Conservation (phyloP, 768 basidiomycete genomes). For the Boletus bicolor region DNA sequence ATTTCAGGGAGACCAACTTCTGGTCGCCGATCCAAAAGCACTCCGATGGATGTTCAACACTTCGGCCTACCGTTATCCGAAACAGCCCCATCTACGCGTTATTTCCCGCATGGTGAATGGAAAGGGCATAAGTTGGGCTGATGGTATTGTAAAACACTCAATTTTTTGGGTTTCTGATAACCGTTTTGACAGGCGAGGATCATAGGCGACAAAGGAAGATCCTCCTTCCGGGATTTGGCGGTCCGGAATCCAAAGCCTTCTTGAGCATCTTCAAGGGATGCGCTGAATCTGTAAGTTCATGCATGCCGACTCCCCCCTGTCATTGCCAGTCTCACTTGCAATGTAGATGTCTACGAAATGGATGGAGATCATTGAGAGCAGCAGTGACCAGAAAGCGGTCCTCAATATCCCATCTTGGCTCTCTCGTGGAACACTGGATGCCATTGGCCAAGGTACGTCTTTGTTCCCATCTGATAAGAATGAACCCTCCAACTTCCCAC, state of each 20-base stretch:
- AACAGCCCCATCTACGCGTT: constrained; percentile 28
- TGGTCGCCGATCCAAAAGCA: constrained; percentile 49
- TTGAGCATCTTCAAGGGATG: constrained; percentile 46
- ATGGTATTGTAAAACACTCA: constrained; percentile 28
- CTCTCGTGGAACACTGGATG: constrained; percentile 47
- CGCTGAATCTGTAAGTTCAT: constrained; percentile 22
- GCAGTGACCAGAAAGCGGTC: constrained; percentile 8
- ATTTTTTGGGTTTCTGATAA: constrained; percentile 10
- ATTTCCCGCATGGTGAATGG: constrained; percentile 26
- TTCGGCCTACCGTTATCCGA: constrained; percentile 42
- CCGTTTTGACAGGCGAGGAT: constrained; percentile 30
- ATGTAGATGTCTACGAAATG: constrained; percentile 24
- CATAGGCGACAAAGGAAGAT: constrained; percentile 55
- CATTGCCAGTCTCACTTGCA: not conserved
- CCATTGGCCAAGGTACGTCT: constrained; percentile 45
- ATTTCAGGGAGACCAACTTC: constrained; percentile 41
- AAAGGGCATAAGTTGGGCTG: constrained; percentile 38
- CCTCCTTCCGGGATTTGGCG: constrained; percentile 55
- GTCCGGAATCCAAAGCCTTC: constrained; percentile 48
- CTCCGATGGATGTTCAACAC: constrained; percentile 39
- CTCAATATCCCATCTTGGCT: constrained; percentile 30
- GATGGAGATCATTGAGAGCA: constrained; percentile 18
- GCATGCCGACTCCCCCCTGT: not conserved
- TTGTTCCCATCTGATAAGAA: not conserved
- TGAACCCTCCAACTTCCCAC: not conserved